phyloP scores from a whole-genome alignment of 192 early-diverging fungal species.

The Backusella parvicylindrica region DNA sequence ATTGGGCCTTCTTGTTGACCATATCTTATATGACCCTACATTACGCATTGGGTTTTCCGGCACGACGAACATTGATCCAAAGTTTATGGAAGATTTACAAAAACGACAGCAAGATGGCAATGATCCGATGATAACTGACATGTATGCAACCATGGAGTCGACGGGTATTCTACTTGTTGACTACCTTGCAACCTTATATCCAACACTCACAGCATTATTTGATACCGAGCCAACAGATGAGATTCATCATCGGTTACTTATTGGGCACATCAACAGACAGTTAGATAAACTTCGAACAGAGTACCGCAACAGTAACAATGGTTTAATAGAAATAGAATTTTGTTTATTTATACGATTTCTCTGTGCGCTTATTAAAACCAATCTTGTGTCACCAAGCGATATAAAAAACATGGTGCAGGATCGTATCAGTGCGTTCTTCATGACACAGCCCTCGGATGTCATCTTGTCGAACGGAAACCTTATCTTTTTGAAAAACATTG shows the following conservation, averaged over 20 bases:
- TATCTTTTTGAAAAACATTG: not conserved
- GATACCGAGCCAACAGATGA: not conserved
- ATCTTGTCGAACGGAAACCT: not conserved
- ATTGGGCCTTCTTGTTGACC: not conserved
- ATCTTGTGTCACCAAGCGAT: not conserved
- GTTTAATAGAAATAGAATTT: not conserved
- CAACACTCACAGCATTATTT: not conserved
- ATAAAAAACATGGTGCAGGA: not conserved
- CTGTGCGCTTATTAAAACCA: constrained; percentile 8
- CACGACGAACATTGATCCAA: not conserved
- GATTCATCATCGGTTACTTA: not conserved
- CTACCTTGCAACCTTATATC: not conserved
- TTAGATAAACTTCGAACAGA: not conserved
- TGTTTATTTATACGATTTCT: constrained; percentile 1
- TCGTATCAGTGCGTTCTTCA: not conserved
- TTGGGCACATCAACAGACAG: constrained; percentile 4
- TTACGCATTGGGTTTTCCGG: not conserved
- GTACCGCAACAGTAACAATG: not conserved
- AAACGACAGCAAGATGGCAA: not conserved
- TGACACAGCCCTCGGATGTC: not conserved
- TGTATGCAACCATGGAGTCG: not conserved
- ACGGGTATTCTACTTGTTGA: not conserved
- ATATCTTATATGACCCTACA: not conserved
- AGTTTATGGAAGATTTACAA: not conserved
- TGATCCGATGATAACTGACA: not conserved